Evolutionary conservation across 1,139 yeast species (phyloP), one percentile per base, ranked within the genome.

Genomic region (Taiozyma sp.): DNA sequence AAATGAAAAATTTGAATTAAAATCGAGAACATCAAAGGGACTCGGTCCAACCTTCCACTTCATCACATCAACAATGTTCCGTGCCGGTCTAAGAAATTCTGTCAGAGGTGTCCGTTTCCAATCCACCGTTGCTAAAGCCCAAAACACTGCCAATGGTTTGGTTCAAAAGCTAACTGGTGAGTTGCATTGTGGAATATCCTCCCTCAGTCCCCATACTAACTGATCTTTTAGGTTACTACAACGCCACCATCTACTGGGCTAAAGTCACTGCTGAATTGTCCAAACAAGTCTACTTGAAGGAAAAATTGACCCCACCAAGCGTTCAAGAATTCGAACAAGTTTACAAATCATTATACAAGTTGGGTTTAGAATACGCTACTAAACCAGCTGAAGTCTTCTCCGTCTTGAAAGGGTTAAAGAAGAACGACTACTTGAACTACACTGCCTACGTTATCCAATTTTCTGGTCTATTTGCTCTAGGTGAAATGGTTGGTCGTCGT

Each of bases 401-500:
- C 22, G 54, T 65, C 50, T 67, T 74, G 52, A 75, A 80, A 70
- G 68, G 73, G 62, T 74, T 86, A 60, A 64, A 67, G 57, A 83
- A 79, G 71, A 83, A 80, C 59, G 77, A 76, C 63, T 77, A 76
- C 58, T 72, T 81, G 64, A 83, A 81, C 73, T 88, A 79, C 67
- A 85, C 86, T 62, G 84, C 91, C 50, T 83, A 82, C 70, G 83
- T 85, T 61, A 75, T 90, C 61, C 99, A 93, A 73, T 74, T 93
- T 56, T 76, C 88, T 60, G 99, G 97, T 57, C 80, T 90, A 71
- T 93, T 90, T 73, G 84, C 97, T 32, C 77, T 93, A 48, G 99
- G 99, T 68, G 99, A 93, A 79, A 83, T 91, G 62, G 80, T 93
- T 66, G 99, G 99, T 66, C 90, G 99, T 80, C 88, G 99, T 79